phyloP scores from a whole-genome alignment of 257 asterid genomes.

The Lantana camara region DNA sequence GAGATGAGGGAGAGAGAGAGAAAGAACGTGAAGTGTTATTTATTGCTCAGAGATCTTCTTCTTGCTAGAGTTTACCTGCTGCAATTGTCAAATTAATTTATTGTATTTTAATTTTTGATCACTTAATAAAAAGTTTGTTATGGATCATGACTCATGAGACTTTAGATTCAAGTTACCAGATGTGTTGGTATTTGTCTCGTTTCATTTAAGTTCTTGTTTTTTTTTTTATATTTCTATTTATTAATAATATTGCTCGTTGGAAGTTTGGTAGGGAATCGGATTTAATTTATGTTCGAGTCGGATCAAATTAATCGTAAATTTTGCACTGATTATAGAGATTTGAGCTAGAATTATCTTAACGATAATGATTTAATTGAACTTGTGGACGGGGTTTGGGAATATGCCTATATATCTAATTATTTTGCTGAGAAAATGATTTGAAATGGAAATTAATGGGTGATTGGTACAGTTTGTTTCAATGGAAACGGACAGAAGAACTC shows the following conservation, averaged over 20 bases:
- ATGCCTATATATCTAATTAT: too few relatives aligned
- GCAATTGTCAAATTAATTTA: slow-evolving; percentile 33
- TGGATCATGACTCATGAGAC: not conserved
- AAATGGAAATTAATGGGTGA: slow-evolving; percentile 17
- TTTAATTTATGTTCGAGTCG: too few relatives aligned
- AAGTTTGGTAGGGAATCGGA: too few relatives aligned
- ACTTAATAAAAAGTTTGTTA: not conserved
- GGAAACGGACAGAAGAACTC: slow-evolving; percentile 33
- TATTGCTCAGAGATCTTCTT: slow-evolving; percentile 38
- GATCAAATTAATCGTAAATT: not conserved
- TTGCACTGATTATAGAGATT: too few relatives aligned
- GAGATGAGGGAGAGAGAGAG: slow-evolving; percentile 33
- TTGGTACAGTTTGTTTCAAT: slow-evolving; percentile 23
- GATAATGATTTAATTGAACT: too few relatives aligned
- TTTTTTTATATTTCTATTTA: too few relatives aligned
- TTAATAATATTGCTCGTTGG: too few relatives aligned
- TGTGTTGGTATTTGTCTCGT: too few relatives aligned
- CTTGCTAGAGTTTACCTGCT: slow-evolving; percentile 39
- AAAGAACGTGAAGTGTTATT: slow-evolving; percentile 52
- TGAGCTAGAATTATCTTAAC: too few relatives aligned
- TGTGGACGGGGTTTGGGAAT: too few relatives aligned
- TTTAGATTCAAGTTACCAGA: not conserved
- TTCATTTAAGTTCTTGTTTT: not conserved
- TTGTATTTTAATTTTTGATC: not conserved
- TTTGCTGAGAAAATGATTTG: too few relatives aligned